Percentiles rank a stretch among this genome's conserved stretches.
Conservation (phyloP, 2,329 filamentous ascomycete species). For the Paraconiothyrium brasiliense region DNA sequence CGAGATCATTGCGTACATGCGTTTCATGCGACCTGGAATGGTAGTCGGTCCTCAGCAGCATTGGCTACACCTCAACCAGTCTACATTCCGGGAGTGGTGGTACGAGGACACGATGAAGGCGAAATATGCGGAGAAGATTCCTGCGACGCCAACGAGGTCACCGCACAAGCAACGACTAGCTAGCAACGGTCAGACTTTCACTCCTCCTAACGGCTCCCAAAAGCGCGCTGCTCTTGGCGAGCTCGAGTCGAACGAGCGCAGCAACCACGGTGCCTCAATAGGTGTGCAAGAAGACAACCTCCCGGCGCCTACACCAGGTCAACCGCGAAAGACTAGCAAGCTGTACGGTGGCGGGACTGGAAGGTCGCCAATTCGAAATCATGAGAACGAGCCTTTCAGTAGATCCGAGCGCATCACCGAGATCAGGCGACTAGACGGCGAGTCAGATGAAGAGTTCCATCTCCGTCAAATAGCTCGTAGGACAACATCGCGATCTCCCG, state of each 20-base stretch:
- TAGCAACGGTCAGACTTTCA: conserved; percentile 77
- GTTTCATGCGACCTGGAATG: conserved; percentile 99
- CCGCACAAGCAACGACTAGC: conserved; percentile 59
- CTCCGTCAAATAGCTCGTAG: conserved; percentile 69
- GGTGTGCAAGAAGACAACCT: conserved; percentile 88
- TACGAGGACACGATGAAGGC: conserved; percentile 80
- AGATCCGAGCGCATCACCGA: conserved; percentile 66
- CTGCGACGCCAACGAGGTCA: conserved; percentile 67
- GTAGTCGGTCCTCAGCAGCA: conserved; percentile 98
- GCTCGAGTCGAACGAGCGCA: conserved; percentile 80
- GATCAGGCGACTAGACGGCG: conserved; percentile 67
- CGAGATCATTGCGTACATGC: conserved; percentile 97
- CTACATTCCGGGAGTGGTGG: conserved; percentile 99
- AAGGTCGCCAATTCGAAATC: conserved; percentile 45
- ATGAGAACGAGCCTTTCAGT: conserved; percentile 62
- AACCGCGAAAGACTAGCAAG: conserved; percentile 88
- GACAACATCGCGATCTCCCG: conserved; percentile 70
- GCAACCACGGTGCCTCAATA: conserved; percentile 58
- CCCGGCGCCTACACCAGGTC: conserved; percentile 92
- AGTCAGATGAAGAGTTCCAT: conserved; percentile 85
- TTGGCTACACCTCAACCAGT: conserved; percentile 97
- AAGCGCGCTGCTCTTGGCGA: conserved; percentile 91
- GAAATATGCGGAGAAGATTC: conserved; percentile 72
- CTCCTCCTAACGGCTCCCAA: conserved; percentile 81
- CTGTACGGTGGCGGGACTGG: conserved; percentile 68